Percentiles rank a stretch among this genome's conserved stretches.
These are phyloP conservation scores for Verticillium nonalfalfae DNA, from an alignment of 2,329 filamentous ascomycete species.

Conservation along the genomic window DNA sequence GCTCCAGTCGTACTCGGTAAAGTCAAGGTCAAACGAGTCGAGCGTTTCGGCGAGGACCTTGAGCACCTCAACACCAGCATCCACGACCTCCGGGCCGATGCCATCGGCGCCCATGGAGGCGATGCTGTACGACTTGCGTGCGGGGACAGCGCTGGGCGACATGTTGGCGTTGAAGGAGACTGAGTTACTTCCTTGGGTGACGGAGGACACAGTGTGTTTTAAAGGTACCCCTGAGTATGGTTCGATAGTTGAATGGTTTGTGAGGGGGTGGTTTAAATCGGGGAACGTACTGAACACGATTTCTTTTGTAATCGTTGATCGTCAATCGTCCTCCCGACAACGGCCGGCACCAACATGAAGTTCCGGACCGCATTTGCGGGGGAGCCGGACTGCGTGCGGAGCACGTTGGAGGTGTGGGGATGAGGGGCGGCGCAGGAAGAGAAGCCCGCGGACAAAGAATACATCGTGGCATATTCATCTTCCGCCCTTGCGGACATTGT, in stretches of 20 bases:
- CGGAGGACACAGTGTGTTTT: too few species aligned
- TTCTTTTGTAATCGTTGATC: background rate
- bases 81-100: conserved; percentile 58
- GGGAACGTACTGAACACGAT: background rate
- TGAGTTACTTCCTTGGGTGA: too few species aligned
- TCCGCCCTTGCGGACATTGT: background rate
- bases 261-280: too few species aligned
- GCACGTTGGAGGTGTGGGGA: background rate
- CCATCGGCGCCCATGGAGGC: conserved; percentile 58
- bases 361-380: background rate
- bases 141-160: conserved; percentile 9
- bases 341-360: background rate
- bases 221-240: too few species aligned
- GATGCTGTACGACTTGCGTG: conserved; percentile 37
- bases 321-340: background rate
- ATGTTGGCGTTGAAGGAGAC: background rate
- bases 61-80: conserved; percentile 54
- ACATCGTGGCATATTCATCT: background rate
- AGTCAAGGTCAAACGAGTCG: conserved; percentile 53
- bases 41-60: conserved; percentile 44
- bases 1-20: conserved; percentile 60
- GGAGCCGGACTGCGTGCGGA: background rate
- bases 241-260: too few species aligned
- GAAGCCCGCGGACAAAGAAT: background rate
- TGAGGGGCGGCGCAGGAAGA: background rate